These are phyloP conservation scores for Trichoderma virens DNA, from an alignment of 495 filamentous ascomycete species.

Conservation along the genomic window DNA sequence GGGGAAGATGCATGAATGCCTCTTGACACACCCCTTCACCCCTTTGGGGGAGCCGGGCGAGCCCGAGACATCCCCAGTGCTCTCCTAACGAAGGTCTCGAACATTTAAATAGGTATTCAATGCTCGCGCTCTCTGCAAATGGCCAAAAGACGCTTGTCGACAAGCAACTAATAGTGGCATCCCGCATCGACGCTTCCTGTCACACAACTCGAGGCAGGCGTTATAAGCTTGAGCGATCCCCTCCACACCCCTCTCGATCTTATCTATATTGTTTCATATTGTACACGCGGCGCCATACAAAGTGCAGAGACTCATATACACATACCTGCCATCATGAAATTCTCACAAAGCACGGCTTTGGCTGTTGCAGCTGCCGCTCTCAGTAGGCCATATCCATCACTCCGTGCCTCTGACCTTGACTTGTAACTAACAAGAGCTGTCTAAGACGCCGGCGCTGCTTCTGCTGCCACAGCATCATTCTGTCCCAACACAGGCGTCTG, in stretches of 20 bases:
- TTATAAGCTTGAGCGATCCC: neutral
- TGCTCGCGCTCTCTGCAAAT: neutral
- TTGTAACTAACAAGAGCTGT: neutral
- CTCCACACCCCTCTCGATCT: neutral
- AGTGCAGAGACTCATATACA: neutral
- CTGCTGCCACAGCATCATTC: neutral
- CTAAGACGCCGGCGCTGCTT: neutral
- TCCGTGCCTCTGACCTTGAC: neutral
- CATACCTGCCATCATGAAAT: neutral
- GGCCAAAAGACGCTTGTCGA: neutral
- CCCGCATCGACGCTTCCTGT: neutral
- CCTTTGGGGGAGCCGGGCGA: neutral
- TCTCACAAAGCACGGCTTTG: neutral
- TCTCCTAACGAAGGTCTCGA: neutral
- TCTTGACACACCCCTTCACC: neutral
- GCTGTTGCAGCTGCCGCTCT: constrained; percentile 1
- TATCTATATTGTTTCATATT: neutral
- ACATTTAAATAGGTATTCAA: neutral
- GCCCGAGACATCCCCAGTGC: neutral
- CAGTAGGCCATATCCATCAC: neutral
- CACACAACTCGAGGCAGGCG: neutral
- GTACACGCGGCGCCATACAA: too few relatives aligned
- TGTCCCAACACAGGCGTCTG: constrained; percentile 26
- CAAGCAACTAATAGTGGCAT: neutral
- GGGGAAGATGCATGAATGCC: neutral